These are phyloP conservation scores for Aspergillus pseudonomiae DNA, from an alignment of 2,329 filamentous ascomycete species.

Conservation along the genomic window DNA sequence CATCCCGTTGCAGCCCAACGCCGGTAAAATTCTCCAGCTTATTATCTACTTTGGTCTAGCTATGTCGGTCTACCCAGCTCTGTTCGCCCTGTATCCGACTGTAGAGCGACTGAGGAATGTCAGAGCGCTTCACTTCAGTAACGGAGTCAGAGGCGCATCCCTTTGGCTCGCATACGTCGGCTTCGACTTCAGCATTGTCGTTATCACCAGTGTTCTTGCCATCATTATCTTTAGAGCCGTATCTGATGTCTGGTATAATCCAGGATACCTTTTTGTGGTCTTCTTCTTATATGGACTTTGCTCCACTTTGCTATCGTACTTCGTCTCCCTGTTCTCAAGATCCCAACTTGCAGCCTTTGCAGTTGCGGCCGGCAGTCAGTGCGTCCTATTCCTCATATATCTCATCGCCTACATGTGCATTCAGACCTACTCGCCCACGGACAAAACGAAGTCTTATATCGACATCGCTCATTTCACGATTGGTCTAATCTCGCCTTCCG, in stretches of 20 bases:
- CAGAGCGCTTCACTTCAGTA: conserved; percentile 85
- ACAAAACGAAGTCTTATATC: conserved; percentile 68
- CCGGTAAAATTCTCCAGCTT: conserved; percentile 75
- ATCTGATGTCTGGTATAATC: conserved; percentile 70
- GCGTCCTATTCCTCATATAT: conserved; percentile 70
- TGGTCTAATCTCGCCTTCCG: conserved; percentile 73
- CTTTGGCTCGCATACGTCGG: conserved; percentile 81
- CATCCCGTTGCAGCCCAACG: conserved; percentile 68
- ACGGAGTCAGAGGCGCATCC: conserved; percentile 79
- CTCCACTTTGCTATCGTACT: conserved; percentile 75
- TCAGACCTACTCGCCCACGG: conserved; percentile 72
- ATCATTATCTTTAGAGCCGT: conserved; percentile 69
- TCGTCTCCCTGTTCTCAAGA: conserved; percentile 76
- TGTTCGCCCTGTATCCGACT: conserved; percentile 89
- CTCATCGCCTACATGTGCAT: conserved; percentile 72
- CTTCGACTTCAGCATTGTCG: conserved; percentile 78
- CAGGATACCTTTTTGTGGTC: conserved; percentile 80
- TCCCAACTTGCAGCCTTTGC: conserved; percentile 85
- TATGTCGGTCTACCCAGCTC: conserved; percentile 76
- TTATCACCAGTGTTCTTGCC: conserved; percentile 67
- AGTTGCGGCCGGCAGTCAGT: conserved; percentile 76
- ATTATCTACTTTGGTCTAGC: conserved; percentile 81
- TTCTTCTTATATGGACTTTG: conserved; percentile 80
- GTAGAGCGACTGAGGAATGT: conserved; percentile 78
- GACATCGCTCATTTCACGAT: conserved; percentile 75